phyloP scores from a whole-genome alignment of 2,329 filamentous ascomycete species.

The Akanthomyces dipterigenus region DNA sequence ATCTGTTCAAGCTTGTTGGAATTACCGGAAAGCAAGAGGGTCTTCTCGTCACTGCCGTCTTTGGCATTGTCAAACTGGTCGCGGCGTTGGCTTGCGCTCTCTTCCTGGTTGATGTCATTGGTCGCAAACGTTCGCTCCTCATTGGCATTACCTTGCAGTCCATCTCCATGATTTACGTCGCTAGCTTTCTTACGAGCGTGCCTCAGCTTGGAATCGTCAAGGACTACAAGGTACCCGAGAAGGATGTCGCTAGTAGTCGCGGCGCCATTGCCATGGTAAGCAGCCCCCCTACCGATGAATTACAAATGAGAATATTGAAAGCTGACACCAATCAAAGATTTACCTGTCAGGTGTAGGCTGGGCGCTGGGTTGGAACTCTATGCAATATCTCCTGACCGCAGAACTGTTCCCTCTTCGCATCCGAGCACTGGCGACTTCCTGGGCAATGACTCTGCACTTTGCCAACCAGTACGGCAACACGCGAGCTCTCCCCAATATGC shows the following conservation, averaged over 20 bases:
- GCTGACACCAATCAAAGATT: constrained; percentile 32
- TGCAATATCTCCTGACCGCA: constrained; percentile 72
- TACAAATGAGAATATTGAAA: not conserved
- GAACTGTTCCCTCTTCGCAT: constrained; percentile 73
- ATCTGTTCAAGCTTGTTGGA: constrained; percentile 67
- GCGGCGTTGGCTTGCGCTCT: constrained; percentile 63
- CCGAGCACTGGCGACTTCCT: constrained; percentile 61
- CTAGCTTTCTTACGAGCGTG: constrained; percentile 54
- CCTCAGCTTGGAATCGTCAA: constrained; percentile 49
- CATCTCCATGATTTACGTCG: constrained; percentile 56
- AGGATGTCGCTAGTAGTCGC: constrained; percentile 50
- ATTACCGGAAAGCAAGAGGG: constrained; percentile 61
- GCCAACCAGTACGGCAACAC: constrained; percentile 73
- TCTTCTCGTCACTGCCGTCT: constrained; percentile 67
- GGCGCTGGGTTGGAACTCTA: constrained; percentile 67
- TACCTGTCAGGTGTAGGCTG: constrained; percentile 63
- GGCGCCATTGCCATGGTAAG: constrained; percentile 60
- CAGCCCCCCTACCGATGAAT: not conserved
- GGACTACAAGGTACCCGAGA: constrained; percentile 37
- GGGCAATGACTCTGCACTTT: constrained; percentile 74
- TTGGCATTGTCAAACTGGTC: constrained; percentile 67
- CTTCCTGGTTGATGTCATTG: constrained; percentile 73
- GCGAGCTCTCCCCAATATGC: constrained; percentile 68
- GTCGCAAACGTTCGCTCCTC: constrained; percentile 61
- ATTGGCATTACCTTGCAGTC: constrained; percentile 54